Conservation (phyloP, 129 eudicot species). For the sunflower (Helianthus annuus) region HanXRQr2.0-SUNRISE NC_035435.2:88423708-88424207, state of each 20-base stretch:
- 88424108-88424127: not conserved
- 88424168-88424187: not conserved
- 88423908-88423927: constrained; percentile 61
- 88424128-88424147: not conserved
- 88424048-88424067: constrained; percentile 67
- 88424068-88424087: not conserved
- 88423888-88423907: constrained; percentile 56
- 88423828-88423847: constrained; percentile 76
- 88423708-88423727: constrained; percentile 90
- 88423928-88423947: constrained; percentile 61
- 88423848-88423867: constrained; percentile 59
- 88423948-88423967: constrained; percentile 63
- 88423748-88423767: not conserved
- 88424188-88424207: not conserved
- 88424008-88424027: constrained; percentile 83
- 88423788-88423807: not conserved
- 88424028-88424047: constrained; percentile 78
- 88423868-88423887: constrained; percentile 78
- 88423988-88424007: constrained; percentile 70
- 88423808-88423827: not conserved
- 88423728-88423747: constrained; percentile 67
- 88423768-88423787: constrained; percentile 2
- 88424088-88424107: not conserved
- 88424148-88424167: not conserved
- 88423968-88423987: constrained; percentile 73